Conservation (phyloP, 345 rosid species). For the Pistacia vera region DNA sequence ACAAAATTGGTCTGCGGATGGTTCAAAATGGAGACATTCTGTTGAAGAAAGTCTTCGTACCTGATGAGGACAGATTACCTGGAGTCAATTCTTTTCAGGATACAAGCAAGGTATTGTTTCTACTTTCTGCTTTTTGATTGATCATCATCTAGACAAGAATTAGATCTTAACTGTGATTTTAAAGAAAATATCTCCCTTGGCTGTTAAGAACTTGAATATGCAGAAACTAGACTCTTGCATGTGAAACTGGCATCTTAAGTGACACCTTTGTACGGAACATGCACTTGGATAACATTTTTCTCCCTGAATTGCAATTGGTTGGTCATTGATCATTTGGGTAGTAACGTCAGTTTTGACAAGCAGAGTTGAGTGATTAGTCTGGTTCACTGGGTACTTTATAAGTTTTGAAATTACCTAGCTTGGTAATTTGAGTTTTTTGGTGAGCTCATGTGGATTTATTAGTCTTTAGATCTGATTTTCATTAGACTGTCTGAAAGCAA, state of each 20-base stretch:
- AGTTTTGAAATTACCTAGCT: neutral
- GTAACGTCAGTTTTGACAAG: neutral
- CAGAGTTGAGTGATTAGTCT: neutral
- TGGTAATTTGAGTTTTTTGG: neutral
- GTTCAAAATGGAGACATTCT: conserved; percentile 97
- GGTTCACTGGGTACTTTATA: neutral
- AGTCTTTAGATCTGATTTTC: neutral
- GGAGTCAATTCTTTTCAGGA: conserved; percentile 93
- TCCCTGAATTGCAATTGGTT: neutral
- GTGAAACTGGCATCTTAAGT: neutral
- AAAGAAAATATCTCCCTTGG: neutral
- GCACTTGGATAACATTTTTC: neutral
- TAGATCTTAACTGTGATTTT: neutral
- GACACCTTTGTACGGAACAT: neutral
- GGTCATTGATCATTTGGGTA: neutral
- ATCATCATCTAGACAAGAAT: neutral
- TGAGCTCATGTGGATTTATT: neutral
- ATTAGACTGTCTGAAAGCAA: neutral
- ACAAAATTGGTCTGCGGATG: conserved; percentile 91
- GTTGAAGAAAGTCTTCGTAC: conserved; percentile 75
- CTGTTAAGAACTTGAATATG: neutral
- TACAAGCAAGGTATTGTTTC: conserved; percentile 70
- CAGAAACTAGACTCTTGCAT: neutral
- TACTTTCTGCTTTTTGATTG: neutral
- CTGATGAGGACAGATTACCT: conserved; percentile 84